phyloP scores from a whole-genome alignment of 2,329 filamentous ascomycete species.

The Aspergillus flavus region DNA sequence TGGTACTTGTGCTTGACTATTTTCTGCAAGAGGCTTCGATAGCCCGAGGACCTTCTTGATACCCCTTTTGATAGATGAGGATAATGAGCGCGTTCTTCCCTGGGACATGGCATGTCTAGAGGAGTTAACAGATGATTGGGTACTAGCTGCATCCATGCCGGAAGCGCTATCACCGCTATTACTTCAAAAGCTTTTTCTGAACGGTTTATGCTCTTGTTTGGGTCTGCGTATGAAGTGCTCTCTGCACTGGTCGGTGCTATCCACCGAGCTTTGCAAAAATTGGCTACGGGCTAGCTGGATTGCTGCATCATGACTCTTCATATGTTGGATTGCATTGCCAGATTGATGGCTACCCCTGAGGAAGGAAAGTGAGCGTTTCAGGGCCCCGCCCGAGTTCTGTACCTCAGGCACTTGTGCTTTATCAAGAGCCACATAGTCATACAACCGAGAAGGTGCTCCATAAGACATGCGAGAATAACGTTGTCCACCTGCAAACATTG shows the following conservation, averaged over 20 bases:
- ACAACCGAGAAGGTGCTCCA: slow-evolving; percentile 14
- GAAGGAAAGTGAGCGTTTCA: slow-evolving; percentile 49
- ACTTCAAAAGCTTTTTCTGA: slow-evolving; percentile 40
- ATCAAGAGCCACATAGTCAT: slow-evolving; percentile 11
- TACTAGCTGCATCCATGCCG: slow-evolving; percentile 16
- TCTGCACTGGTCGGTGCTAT: slow-evolving; percentile 21
- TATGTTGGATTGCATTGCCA: slow-evolving; percentile 23
- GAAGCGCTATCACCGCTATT: slow-evolving; percentile 30
- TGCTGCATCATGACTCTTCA: slow-evolving; percentile 40
- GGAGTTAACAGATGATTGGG: slow-evolving; percentile 13
- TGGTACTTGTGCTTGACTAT: slow-evolving; percentile 26
- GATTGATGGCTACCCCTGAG: slow-evolving; percentile 33
- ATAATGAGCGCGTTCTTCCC: slow-evolving; percentile 41
- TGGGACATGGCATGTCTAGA: slow-evolving; percentile 14
- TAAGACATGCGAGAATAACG: slow-evolving; percentile 28
- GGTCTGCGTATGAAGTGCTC: slow-evolving; percentile 27
- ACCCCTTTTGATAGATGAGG: slow-evolving; percentile 45
- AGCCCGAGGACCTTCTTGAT: slow-evolving; percentile 45
- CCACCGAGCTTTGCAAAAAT: slow-evolving; percentile 33
- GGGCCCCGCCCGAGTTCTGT: slow-evolving; percentile 24
- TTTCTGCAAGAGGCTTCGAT: slow-evolving; percentile 26
- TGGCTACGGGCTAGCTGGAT: slow-evolving; percentile 46
- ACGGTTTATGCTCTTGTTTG: slow-evolving; percentile 37
- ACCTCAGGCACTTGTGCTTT: slow-evolving; percentile 1
- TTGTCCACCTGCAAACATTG: slow-evolving; percentile 49